These are phyloP conservation scores for Raffaelea arxii DNA, from an alignment of 2,329 filamentous ascomycete genomes.

Conservation along the genomic window DNA sequence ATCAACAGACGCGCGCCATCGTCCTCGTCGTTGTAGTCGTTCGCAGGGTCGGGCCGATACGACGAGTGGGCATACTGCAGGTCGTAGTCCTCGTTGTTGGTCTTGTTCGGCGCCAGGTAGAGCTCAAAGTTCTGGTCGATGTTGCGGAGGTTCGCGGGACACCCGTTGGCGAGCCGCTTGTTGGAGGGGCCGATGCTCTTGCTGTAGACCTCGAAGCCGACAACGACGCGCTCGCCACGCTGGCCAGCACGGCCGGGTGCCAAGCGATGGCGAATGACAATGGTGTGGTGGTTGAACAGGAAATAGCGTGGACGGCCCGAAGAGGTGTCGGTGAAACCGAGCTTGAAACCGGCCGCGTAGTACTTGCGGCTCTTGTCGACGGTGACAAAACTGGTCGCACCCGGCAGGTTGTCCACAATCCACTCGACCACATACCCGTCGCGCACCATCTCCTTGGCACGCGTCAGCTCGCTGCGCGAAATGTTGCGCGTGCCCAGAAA, in stretches of 20 bases:
- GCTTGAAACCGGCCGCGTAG: conserved; percentile 82
- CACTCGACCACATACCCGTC: conserved; percentile 83
- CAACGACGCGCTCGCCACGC: conserved; percentile 66
- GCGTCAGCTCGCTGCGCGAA: conserved; percentile 52
- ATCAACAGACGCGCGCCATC: conserved; percentile 60
- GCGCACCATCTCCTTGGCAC: conserved; percentile 61
- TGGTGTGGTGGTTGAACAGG: conserved; percentile 80
- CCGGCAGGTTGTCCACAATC: conserved; percentile 88
- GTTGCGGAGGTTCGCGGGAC: conserved; percentile 56
- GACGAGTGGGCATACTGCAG: conserved; percentile 46
- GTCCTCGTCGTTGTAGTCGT: conserved; percentile 46
- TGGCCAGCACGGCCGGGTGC: conserved; percentile 60
- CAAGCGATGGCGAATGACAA: conserved; percentile 68
- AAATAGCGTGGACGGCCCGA: conserved; percentile 55
- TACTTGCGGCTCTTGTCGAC: conserved; percentile 79
- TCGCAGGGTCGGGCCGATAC: conserved; percentile 45
- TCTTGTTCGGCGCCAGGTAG: conserved; percentile 53
- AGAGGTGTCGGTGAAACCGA: conserved; percentile 65
- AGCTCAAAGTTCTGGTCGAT: conserved; percentile 59
- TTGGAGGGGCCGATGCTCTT: conserved; percentile 62
- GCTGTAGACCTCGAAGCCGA: conserved; percentile 83
- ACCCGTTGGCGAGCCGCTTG: conserved; percentile 53
- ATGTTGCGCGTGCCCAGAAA: conserved; percentile 63
- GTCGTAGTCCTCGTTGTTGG: conserved; percentile 31
- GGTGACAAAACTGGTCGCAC: conserved; percentile 80